Evolutionary conservation across 495 filamentous ascomycete species (phyloP).

Genomic region (Neurospora sp.): DNA sequence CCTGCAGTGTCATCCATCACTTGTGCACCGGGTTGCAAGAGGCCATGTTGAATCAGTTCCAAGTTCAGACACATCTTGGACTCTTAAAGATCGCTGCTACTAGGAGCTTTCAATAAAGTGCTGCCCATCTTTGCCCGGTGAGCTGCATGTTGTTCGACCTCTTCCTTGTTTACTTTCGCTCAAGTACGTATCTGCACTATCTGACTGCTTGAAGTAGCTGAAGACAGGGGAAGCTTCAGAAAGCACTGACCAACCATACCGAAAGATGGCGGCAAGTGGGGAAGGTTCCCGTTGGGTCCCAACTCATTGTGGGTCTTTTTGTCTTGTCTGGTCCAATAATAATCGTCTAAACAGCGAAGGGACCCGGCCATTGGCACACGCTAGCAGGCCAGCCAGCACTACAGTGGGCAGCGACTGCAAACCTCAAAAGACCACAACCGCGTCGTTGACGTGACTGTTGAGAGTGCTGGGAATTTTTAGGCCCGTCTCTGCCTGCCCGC

Average conservation of each 20-base stretch:
- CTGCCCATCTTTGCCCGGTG: not conserved
- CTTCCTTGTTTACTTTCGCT: not conserved
- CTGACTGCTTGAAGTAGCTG: not conserved
- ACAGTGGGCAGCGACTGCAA: not conserved
- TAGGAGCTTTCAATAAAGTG: not conserved
- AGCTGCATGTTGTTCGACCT: not conserved
- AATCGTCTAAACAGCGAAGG: not conserved
- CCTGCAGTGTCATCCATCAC: not conserved
- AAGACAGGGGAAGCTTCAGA: not conserved
- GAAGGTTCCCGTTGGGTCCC: not conserved
- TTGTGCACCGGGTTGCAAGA: not conserved
- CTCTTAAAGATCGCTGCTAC: not conserved
- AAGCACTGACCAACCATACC: not conserved
- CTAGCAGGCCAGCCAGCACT: not conserved
- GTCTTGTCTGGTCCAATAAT: not conserved
- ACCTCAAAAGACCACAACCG: not conserved
- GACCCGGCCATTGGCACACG: not conserved
- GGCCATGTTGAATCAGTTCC: not conserved
- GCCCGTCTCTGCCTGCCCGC: not conserved
- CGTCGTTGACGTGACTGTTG: not conserved
- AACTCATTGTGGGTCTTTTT: not conserved
- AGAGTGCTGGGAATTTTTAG: not conserved
- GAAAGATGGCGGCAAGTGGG: not conserved
- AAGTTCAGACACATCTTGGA: not conserved
- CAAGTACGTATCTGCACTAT: not conserved